These are phyloP conservation scores for Coemansia sp. DNA, from an alignment of 192 early-diverging fungal species.

Conservation along the genomic window DNA sequence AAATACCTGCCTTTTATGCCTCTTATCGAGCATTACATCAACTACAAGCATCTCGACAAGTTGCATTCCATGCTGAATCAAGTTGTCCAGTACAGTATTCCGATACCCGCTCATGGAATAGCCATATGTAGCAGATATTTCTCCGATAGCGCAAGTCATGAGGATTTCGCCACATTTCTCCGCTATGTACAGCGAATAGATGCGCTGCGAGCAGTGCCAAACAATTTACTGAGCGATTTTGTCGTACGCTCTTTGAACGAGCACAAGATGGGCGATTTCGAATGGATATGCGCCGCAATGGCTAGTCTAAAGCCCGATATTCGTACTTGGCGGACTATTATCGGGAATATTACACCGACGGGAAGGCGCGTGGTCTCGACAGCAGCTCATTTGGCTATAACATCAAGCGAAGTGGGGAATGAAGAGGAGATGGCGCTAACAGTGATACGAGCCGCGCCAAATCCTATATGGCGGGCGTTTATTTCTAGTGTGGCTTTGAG, in stretches of 20 bases:
- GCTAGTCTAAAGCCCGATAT: not conserved
- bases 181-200: slow-evolving; percentile 34
- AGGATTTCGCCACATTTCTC: slow-evolving; percentile 42
- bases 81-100: slow-evolving; percentile 34
- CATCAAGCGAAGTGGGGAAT: not conserved
- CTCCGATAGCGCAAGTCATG: not conserved
- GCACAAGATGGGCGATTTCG: slow-evolving; percentile 27
- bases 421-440: slow-evolving; percentile 1
- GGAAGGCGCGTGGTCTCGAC: slow-evolving; percentile 7
- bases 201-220: slow-evolving; percentile 8
- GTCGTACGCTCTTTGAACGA: slow-evolving; percentile 15
- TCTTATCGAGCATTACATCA: slow-evolving; percentile 37
- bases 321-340: slow-evolving; percentile 9
- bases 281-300: slow-evolving; percentile 27
- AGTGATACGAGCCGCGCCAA: slow-evolving; percentile 8
- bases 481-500: slow-evolving; percentile 20
- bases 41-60: slow-evolving; percentile 14
- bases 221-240: slow-evolving; percentile 18
- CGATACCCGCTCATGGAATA: slow-evolving; percentile 6
- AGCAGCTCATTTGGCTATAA: slow-evolving; percentile 12
- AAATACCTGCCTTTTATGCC: slow-evolving; percentile 27
- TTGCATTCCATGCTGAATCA: slow-evolving; percentile 19
- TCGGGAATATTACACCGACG: slow-evolving; percentile 12
- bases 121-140: slow-evolving; percentile 27
- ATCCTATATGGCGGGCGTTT: slow-evolving; percentile 5